These are phyloP conservation scores for Phialophora expanda DNA, from an alignment of 2,329 filamentous ascomycete genomes.

Conservation along the genomic window DNA sequence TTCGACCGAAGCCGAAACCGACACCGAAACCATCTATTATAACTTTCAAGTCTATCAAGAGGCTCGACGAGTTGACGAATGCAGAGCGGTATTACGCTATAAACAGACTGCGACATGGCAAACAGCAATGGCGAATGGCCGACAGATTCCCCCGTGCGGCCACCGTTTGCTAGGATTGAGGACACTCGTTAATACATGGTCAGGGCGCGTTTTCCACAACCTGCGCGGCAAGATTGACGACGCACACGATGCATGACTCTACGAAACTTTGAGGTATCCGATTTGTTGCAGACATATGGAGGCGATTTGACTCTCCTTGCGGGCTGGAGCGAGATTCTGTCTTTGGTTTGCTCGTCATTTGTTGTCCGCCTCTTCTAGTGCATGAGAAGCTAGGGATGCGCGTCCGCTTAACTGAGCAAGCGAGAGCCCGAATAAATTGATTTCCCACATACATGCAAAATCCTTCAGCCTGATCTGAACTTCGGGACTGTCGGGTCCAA, in stretches of 20 bases:
- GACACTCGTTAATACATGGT: background rate
- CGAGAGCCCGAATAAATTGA: background rate
- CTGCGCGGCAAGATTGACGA: background rate
- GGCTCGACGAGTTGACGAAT: background rate
- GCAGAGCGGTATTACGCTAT: constrained; percentile 11
- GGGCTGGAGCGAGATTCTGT: background rate
- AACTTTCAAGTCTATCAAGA: background rate
- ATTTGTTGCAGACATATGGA: constrained; percentile 1
- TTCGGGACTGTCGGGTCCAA: background rate
- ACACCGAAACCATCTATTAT: background rate
- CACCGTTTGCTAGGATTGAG: constrained; percentile 14
- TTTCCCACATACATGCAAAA: background rate
- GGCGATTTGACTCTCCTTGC: background rate
- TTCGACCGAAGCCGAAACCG: background rate
- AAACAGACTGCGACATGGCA: constrained; percentile 21
- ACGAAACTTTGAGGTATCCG: constrained; percentile 11
- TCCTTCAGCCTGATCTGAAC: background rate
- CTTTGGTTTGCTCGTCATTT: background rate
- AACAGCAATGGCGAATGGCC: background rate
- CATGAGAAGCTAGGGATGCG: background rate
- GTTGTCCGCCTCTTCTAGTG: background rate
- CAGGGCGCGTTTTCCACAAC: background rate
- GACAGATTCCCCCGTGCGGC: constrained; percentile 23
- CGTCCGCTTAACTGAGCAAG: too few relatives aligned
- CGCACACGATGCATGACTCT: constrained; percentile 7